Evolutionary conservation across 352 stramenopile genomes (phyloP).

Genomic region (Phytophthora idaei): DNA sequence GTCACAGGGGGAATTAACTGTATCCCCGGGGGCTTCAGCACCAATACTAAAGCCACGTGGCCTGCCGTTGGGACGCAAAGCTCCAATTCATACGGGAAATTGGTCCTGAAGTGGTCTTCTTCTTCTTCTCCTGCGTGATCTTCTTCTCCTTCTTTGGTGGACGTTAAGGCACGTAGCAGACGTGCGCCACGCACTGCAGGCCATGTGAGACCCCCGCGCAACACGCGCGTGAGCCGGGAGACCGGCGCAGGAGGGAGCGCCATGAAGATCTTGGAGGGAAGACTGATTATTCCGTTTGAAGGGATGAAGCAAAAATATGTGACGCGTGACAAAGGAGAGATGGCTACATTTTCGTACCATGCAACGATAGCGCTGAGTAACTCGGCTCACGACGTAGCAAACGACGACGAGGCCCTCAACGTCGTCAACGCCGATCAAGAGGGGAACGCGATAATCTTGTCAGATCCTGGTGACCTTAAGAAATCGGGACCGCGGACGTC

Average conservation of each 20-base stretch:
- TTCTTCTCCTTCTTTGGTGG: conserved; percentile 9
- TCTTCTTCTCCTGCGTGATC: background rate
- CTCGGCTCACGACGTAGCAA: too few species aligned
- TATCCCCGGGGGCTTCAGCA: conserved; percentile 27
- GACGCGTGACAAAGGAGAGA: conserved; percentile 8
- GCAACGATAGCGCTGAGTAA: too few species aligned
- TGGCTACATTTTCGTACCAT: background rate
- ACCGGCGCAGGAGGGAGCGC: background rate
- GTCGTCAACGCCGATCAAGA: too few species aligned
- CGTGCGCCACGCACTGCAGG: conserved; percentile 51
- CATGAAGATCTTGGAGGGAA: conserved; percentile 15
- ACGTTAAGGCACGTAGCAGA: conserved; percentile 34
- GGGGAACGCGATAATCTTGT: too few species aligned
- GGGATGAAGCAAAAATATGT: conserved; percentile 12
- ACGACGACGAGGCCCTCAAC: too few species aligned
- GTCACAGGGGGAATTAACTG: conserved; percentile 11
- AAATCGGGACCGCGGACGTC: too few species aligned
- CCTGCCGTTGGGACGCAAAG: conserved; percentile 58
- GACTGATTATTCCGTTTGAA: background rate
- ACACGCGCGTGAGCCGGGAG: conserved; percentile 21
- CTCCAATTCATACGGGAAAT: conserved; percentile 55
- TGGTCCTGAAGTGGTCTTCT: conserved; percentile 10
- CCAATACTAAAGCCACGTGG: conserved; percentile 65
- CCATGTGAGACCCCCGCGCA: conserved; percentile 48
- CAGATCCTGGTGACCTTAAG: too few species aligned